These are phyloP conservation scores for Hyphopichia homilentoma DNA, from an alignment of 805 yeast species.

Conservation along the genomic window DNA sequence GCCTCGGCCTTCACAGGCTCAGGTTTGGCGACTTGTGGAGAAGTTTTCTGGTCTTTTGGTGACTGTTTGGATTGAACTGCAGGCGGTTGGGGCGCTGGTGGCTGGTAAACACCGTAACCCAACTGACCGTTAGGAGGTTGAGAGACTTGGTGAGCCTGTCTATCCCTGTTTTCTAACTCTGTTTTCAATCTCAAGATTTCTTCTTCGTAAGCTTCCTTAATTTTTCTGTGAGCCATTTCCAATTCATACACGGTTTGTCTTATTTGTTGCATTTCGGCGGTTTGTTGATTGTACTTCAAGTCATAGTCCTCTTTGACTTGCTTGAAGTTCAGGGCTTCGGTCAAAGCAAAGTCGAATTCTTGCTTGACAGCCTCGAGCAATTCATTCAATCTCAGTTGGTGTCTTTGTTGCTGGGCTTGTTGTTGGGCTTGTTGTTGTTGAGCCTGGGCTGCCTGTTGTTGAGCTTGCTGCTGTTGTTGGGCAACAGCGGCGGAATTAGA, in stretches of 20 bases:
- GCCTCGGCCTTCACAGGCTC: constrained; percentile 9
- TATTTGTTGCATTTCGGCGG: constrained; percentile 89
- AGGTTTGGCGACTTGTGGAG: constrained; percentile 10
- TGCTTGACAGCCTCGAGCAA: constrained; percentile 87
- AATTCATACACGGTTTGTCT: constrained; percentile 91
- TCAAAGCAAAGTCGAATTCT: constrained; percentile 81
- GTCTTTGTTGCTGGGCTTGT: constrained; percentile 36
- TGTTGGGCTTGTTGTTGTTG: constrained; percentile 20
- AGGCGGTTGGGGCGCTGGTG: constrained; percentile 12
- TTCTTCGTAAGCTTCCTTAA: constrained; percentile 94
- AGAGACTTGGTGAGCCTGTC: constrained; percentile 35
- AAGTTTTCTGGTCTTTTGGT: constrained; percentile 13
- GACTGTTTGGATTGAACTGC: constrained; percentile 13
- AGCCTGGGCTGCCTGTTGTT: constrained; percentile 17
- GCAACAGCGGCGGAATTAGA: constrained; percentile 23
- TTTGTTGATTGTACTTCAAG: constrained; percentile 84
- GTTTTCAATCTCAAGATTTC: constrained; percentile 82
- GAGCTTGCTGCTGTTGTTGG: constrained; percentile 23
- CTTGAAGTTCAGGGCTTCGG: constrained; percentile 81
- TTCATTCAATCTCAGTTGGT: constrained; percentile 59
- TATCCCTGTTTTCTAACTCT: constrained; percentile 78
- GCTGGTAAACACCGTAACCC: constrained; percentile 4
- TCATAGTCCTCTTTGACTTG: constrained; percentile 93
- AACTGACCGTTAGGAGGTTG: constrained; percentile 8
- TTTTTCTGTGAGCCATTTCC: constrained; percentile 89